Conservation (phyloP, 75 land plant species). For the Picea glauca region DNA sequence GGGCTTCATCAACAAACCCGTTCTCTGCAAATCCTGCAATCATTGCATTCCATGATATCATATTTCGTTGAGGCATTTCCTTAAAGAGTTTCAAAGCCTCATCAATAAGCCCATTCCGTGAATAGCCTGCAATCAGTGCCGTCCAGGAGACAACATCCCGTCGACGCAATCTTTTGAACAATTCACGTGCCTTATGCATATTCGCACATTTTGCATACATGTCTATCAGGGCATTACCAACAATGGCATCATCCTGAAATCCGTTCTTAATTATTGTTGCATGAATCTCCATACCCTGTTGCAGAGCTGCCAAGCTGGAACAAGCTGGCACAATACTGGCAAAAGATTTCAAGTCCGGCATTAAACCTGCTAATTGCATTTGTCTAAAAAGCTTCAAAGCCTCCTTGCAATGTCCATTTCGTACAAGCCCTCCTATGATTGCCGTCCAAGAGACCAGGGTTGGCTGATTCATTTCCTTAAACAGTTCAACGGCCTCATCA, state of each 20-base stretch:
- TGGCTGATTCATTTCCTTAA: constrained; percentile 15
- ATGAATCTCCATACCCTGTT: constrained; percentile 24
- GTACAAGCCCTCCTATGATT: constrained; percentile 23
- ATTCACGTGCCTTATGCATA: constrained; percentile 3
- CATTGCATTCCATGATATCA: constrained; percentile 15
- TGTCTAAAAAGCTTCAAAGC: constrained; percentile 15
- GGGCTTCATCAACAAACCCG: constrained; percentile 11
- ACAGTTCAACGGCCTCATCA: constrained; percentile 8
- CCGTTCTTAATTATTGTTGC: constrained; percentile 7
- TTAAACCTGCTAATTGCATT: constrained; percentile 18
- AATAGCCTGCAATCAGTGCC: constrained; percentile 22
- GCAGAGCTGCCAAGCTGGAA: constrained; percentile 19
- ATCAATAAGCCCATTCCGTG: constrained; percentile 3
- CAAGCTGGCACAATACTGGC: constrained; percentile 23
- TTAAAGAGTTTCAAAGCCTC: constrained; percentile 25
- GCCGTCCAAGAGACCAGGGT: constrained; percentile 26
- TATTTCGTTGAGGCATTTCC: constrained; percentile 15
- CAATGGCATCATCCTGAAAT: constrained; percentile 2
- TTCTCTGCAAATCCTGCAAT: constrained; percentile 26
- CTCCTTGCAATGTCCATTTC: constrained; percentile 11
- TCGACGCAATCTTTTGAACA: constrained; percentile 10
- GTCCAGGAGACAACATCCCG: constrained; percentile 14
- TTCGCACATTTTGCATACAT: constrained; percentile 19
- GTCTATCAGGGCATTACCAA: constrained; percentile 14
- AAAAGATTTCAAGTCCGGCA: constrained; percentile 22